phyloP scores from a whole-genome alignment of 139 green algal species.

The Chlorella sp. region DNA sequence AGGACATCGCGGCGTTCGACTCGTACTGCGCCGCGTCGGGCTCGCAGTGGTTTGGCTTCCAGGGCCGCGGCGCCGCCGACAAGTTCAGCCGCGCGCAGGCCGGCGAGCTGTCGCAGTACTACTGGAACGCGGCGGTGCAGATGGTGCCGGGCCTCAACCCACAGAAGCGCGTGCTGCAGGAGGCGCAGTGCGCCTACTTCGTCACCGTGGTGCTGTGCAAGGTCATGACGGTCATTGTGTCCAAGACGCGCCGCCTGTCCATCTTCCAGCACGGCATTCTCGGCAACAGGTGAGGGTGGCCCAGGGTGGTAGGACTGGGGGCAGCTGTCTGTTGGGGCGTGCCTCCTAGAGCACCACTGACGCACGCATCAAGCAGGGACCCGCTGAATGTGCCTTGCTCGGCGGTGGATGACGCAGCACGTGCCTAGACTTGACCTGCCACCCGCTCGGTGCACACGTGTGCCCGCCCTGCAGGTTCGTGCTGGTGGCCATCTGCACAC shows the following conservation, averaged over 20 bases:
- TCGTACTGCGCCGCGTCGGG: constrained; percentile 30
- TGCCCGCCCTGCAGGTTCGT: constrained; percentile 64
- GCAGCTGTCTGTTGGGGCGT: no score
- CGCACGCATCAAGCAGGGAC: no score
- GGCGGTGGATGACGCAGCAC: no score
- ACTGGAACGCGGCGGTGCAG: constrained; percentile 51
- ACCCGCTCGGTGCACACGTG: no score
- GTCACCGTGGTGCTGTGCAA: constrained; percentile 37
- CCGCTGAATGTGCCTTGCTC: no score
- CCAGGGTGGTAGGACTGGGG: no score
- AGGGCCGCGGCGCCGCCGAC: constrained; percentile 14
- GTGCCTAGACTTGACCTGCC: no score
- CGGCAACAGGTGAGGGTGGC: constrained; percentile 11
- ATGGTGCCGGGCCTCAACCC: constrained; percentile 52
- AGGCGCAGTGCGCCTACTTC: constrained; percentile 75
- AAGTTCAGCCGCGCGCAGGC: constrained; percentile 13
- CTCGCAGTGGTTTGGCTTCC: constrained; percentile 43
- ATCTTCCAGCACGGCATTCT: constrained; percentile 43
- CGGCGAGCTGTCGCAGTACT: constrained; percentile 47
- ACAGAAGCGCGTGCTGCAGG: constrained; percentile 47
- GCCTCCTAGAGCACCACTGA: no score
- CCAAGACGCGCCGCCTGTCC: constrained; percentile 73
- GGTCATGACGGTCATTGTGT: constrained; percentile 60
- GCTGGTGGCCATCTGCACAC: constrained; percentile 58
- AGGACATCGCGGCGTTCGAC: constrained; percentile 36